Conservation (phyloP, 805 yeast species). For the Alloascoidea africana region DNA sequence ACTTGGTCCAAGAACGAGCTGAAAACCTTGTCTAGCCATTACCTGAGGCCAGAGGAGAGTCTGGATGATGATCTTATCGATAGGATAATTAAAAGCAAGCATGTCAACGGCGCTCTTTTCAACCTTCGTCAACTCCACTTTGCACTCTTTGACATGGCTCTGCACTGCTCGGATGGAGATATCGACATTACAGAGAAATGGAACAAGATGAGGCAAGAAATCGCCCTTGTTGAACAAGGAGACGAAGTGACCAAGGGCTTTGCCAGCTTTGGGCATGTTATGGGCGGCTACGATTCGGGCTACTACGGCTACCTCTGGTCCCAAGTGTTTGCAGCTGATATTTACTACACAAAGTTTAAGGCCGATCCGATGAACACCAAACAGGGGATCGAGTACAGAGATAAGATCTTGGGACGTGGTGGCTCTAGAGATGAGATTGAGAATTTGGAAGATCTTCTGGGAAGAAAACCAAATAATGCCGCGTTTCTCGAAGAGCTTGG, state of each 20-base stretch:
- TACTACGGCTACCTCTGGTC: conserved; percentile 84
- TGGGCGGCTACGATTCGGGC: conserved; percentile 77
- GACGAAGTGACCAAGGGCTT: conserved; percentile 46
- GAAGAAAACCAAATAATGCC: conserved; percentile 58
- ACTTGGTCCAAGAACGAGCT: conserved; percentile 62
- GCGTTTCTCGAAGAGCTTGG: conserved; percentile 65
- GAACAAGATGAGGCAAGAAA: conserved; percentile 52
- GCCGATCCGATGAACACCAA: conserved; percentile 47
- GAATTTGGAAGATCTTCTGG: conserved; percentile 47
- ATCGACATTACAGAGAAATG: conserved; percentile 41
- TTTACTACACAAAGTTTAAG: conserved; percentile 57
- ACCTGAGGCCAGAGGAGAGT: conserved; percentile 34
- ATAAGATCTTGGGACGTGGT: conserved; percentile 53
- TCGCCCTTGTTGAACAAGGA: conserved; percentile 42
- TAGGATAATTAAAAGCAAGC: conserved; percentile 46
- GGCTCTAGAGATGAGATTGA: conserved; percentile 60
- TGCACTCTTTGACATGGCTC: conserved; percentile 60
- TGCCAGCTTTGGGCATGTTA: conserved; percentile 66
- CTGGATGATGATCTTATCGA: conserved; percentile 42
- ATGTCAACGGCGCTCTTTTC: conserved; percentile 61
- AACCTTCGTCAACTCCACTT: conserved; percentile 67
- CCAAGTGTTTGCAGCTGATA: conserved; percentile 73
- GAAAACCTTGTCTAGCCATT: conserved; percentile 47
- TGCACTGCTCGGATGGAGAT: conserved; percentile 41
- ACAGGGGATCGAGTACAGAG: conserved; percentile 55